Evolutionary conservation across 1,139 yeast species (phyloP).

Genomic region (Suzukiozyma palmioleophila): DNA sequence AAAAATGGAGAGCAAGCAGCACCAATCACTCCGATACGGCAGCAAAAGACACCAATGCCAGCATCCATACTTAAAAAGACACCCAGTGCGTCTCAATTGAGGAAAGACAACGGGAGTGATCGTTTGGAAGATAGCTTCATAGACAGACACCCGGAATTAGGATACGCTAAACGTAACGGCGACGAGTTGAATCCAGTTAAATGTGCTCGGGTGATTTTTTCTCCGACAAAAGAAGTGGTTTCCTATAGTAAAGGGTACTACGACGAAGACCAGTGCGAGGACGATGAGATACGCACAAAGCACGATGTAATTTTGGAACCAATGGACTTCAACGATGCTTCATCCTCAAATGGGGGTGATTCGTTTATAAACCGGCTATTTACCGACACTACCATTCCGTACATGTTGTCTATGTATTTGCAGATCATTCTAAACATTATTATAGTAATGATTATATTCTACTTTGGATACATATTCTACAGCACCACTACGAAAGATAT

Average conservation of each 20-base stretch:
- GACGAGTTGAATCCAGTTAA: conserved; percentile 33
- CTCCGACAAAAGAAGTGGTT: conserved; percentile 30
- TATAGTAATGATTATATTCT: conserved; percentile 51
- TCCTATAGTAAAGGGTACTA: conserved; percentile 15
- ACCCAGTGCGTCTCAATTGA: conserved; percentile 1
- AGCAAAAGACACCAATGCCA: background rate
- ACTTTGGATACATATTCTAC: conserved; percentile 51
- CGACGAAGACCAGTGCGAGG: conserved; percentile 3
- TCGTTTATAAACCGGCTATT: conserved; percentile 5
- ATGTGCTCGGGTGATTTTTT: conserved; percentile 41
- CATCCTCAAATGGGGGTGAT: background rate
- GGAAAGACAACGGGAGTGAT: background rate
- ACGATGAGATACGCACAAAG: conserved; percentile 1
- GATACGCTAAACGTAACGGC: conserved; percentile 20
- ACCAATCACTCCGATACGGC: background rate
- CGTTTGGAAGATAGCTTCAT: conserved; percentile 14
- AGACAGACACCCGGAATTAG: conserved; percentile 30
- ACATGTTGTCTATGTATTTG: conserved; percentile 62
- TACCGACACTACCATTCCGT: conserved; percentile 36
- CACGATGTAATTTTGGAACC: conserved; percentile 2
- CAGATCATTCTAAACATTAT: conserved; percentile 66
- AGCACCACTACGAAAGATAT: conserved; percentile 68
- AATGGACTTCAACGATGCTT: background rate
- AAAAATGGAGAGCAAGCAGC: background rate
- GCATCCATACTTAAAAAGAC: conserved; percentile 1